Percentiles rank a stretch among this genome's conserved stretches.
Evolutionary conservation across 192 early-diverging fungal genomes (phyloP).

Genomic region (Spizellomyces punctatus): DNA sequence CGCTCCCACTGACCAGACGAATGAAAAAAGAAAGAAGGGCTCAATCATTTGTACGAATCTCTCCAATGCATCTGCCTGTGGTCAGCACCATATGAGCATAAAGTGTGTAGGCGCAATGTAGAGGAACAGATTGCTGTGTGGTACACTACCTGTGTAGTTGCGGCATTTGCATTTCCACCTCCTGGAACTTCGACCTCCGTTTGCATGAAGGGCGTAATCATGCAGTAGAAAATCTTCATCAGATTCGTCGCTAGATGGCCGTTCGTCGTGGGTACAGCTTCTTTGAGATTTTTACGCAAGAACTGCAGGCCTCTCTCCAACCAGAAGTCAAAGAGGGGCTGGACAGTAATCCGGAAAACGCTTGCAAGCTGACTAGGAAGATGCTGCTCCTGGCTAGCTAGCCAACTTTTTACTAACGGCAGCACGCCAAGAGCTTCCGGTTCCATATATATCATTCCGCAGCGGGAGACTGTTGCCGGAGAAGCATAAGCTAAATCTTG

Average conservation of each 20-base stretch:
- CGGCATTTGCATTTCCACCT: slow-evolving; percentile 1
- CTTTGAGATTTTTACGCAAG: slow-evolving; percentile 49
- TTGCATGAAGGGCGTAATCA: slow-evolving; percentile 40
- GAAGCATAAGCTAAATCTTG: slow-evolving; percentile 63
- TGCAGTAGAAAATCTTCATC: slow-evolving; percentile 53
- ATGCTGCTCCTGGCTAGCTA: slow-evolving; percentile 38
- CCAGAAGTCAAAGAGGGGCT: slow-evolving; percentile 52
- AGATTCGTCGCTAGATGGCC: slow-evolving; percentile 55
- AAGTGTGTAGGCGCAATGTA: too few relatives aligned
- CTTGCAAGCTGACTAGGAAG: slow-evolving; percentile 32
- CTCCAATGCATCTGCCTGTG: slow-evolving; percentile 25
- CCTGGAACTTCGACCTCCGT: slow-evolving; percentile 17
- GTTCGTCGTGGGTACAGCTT: slow-evolving; percentile 55
- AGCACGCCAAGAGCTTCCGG: slow-evolving; percentile 58
- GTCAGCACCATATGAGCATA: too few relatives aligned
- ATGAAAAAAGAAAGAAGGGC: slow-evolving; percentile 56
- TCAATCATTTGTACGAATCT: slow-evolving; percentile 49
- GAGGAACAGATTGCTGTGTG: too few relatives aligned
- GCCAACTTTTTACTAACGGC: slow-evolving; percentile 57
- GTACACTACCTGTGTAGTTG: slow-evolving; percentile 4
- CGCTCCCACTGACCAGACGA: slow-evolving; percentile 66
- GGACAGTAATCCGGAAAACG: slow-evolving; percentile 38
- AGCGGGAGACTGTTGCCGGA: slow-evolving; percentile 65
- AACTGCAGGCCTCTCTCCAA: slow-evolving; percentile 50
- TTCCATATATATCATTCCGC: slow-evolving; percentile 73